phyloP scores from a whole-genome alignment of 2,329 filamentous ascomycete genomes.

The Fusarium sp. region DNA sequence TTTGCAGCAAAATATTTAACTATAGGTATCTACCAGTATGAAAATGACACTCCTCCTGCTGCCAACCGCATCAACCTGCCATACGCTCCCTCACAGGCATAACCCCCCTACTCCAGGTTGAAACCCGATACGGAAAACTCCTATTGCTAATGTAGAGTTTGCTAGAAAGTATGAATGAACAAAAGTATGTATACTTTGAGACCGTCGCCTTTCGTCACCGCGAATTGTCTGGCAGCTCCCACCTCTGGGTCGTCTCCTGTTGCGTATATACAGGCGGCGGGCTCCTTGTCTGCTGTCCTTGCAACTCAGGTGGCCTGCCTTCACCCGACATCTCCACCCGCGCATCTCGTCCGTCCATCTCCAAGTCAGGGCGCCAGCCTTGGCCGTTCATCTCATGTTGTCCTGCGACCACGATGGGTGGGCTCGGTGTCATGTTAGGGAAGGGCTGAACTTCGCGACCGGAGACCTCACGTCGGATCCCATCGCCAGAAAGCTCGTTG shows the following conservation, averaged over 20 bases:
- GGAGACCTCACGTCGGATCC: constrained; percentile 34
- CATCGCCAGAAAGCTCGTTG: constrained; percentile 38
- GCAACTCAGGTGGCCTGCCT: constrained; percentile 34
- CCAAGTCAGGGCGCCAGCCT: constrained; percentile 31
- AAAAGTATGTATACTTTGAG: not conserved
- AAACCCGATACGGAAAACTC: not conserved
- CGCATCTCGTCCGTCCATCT: constrained; percentile 41
- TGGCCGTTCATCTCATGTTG: constrained; percentile 44
- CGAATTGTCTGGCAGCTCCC: constrained; percentile 46
- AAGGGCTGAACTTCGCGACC: constrained; percentile 34
- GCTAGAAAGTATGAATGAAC: not conserved
- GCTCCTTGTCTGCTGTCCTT: constrained; percentile 29
- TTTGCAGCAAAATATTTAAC: no score
- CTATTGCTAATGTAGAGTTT: not conserved
- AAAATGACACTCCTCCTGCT: no score
- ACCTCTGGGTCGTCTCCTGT: constrained; percentile 32
- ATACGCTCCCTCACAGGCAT: no score
- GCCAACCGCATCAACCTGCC: no score
- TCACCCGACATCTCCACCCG: constrained; percentile 40
- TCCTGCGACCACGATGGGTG: constrained; percentile 38
- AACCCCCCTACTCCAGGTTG: not conserved
- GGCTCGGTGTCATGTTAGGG: constrained; percentile 33
- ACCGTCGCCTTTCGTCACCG: not conserved
- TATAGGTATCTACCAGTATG: no score
- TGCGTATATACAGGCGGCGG: constrained; percentile 29